A percentile compares a stretch with the other conserved stretches of the same genome.
phyloP scores from a whole-genome alignment of 768 basidiomycete genomes.

The Trametes villosa region DNA sequence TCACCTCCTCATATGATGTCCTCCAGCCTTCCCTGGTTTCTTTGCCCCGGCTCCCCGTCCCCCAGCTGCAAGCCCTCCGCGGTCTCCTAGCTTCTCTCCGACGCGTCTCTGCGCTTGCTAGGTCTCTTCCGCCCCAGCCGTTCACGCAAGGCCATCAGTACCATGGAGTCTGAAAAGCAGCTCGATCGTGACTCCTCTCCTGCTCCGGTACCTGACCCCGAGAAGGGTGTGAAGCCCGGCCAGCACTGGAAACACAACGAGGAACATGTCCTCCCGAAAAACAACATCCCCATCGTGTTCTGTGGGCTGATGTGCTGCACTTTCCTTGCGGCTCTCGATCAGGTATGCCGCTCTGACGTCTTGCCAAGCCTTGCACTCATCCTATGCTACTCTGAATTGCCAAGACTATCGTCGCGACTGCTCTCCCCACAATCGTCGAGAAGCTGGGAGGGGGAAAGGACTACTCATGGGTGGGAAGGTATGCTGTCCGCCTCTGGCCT shows the following conservation, averaged over 20 bases:
- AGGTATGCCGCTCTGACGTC: slow-evolving; percentile 26
- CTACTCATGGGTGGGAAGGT: slow-evolving; percentile 57
- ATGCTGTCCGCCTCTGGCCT: not conserved
- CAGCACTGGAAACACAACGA: slow-evolving; percentile 45
- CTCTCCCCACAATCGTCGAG: slow-evolving; percentile 53
- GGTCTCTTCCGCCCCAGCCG: not conserved
- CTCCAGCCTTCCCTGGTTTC: slow-evolving; percentile 6
- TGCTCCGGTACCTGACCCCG: slow-evolving; percentile 2
- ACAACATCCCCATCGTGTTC: slow-evolving; percentile 47
- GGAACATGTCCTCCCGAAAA: slow-evolving; percentile 48
- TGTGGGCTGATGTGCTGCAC: slow-evolving; percentile 47
- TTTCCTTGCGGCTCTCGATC: slow-evolving; percentile 55
- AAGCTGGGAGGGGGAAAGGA: slow-evolving; percentile 48
- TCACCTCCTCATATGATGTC: not conserved
- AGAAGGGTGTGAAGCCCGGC: slow-evolving; percentile 31
- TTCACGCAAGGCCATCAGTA: not conserved
- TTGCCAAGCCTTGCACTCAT: not conserved
- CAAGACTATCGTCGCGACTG: slow-evolving; percentile 52
- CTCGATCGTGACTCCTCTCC: not conserved
- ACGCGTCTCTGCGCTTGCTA: slow-evolving; percentile 5
- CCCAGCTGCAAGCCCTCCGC: not conserved
- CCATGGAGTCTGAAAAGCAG: slow-evolving; percentile 10
- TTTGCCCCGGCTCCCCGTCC: slow-evolving; percentile 3
- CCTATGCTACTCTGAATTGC: no score
- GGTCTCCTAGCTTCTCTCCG: not conserved